A percentile compares a stretch with the other conserved stretches of the same genome.
Evolutionary conservation across 768 basidiomycete genomes (phyloP).

Genomic region (Amyloporia xantha): DNA sequence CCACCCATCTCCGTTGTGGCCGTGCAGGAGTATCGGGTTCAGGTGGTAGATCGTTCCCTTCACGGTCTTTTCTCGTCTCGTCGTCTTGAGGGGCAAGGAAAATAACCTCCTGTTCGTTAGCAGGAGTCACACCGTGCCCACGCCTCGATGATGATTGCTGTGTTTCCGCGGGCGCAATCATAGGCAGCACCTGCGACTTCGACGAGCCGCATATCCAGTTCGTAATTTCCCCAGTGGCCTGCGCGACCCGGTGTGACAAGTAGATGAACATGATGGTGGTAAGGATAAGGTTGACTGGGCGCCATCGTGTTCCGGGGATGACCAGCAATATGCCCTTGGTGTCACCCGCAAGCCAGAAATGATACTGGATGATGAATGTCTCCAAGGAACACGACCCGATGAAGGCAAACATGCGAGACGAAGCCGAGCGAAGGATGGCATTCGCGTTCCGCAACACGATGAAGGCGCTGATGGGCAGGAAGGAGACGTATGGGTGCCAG

Average conservation of each 20-base stretch:
- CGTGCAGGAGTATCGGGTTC: conserved; percentile 36
- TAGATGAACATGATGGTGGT: conserved; percentile 78
- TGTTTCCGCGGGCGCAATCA: conserved; percentile 4
- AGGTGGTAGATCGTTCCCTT: conserved; percentile 24
- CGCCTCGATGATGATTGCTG: conserved; percentile 5
- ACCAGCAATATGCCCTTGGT: conserved; percentile 77
- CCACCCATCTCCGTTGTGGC: conserved; percentile 40
- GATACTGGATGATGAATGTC: conserved; percentile 88
- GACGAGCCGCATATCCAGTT: conserved; percentile 41
- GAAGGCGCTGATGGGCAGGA: conserved; percentile 75
- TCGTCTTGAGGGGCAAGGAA: conserved; percentile 18
- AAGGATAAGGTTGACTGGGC: conserved; percentile 72
- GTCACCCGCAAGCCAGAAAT: conserved; percentile 80
- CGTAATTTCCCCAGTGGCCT: conserved; percentile 71
- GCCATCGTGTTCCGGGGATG: conserved; percentile 66
- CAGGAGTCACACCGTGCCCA: background rate
- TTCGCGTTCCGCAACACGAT: conserved; percentile 72
- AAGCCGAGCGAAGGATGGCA: conserved; percentile 58
- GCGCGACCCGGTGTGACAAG: conserved; percentile 68
- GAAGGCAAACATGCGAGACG: conserved; percentile 67
- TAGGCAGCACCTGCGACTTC: conserved; percentile 19
- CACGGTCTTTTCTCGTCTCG: conserved; percentile 18
- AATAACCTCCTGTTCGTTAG: conserved; percentile 17
- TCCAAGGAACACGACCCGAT: conserved; percentile 86
- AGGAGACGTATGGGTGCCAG: conserved; percentile 80